These are phyloP conservation scores for Schoenoplectus tabernaemontani DNA, from an alignment of 202 grass and related monocot genomes.

Conservation along the genomic window DNA sequence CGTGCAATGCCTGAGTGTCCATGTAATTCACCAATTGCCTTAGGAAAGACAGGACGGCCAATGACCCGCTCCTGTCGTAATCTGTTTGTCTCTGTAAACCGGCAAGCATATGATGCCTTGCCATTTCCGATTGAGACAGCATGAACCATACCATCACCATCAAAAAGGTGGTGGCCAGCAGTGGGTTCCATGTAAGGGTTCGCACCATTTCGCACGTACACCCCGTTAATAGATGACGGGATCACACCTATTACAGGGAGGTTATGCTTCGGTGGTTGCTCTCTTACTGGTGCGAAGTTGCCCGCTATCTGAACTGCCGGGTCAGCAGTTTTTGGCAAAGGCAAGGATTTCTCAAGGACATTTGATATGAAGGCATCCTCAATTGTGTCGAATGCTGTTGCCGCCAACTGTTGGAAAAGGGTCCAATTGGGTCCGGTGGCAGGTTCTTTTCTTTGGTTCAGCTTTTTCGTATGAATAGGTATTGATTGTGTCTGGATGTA, in stretches of 20 bases:
- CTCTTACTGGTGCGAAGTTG: constrained; percentile 62
- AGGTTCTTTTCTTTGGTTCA: background rate
- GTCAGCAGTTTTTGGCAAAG: constrained; percentile 43
- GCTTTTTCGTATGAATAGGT: background rate
- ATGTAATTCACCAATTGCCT: constrained; percentile 89
- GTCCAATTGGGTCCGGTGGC: constrained; percentile 3
- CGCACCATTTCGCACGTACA: constrained; percentile 81
- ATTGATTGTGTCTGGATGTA: constrained; percentile 2
- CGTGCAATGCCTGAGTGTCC: constrained; percentile 68
- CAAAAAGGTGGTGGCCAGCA: constrained; percentile 77
- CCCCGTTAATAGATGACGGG: constrained; percentile 56
- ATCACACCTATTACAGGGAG: constrained; percentile 42
- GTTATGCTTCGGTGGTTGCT: constrained; percentile 26
- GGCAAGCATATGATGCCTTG: constrained; percentile 60
- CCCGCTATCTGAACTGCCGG: constrained; percentile 64
- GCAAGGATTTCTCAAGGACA: constrained; percentile 41
- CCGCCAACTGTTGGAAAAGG: constrained; percentile 50
- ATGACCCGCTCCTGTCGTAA: constrained; percentile 42
- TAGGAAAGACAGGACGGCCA: constrained; percentile 46
- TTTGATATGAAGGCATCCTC: constrained; percentile 39
- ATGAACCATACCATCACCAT: constrained; percentile 93
- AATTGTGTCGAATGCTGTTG: constrained; percentile 41
- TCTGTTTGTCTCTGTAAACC: constrained; percentile 52
- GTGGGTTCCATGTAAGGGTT: constrained; percentile 52
- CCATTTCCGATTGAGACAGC: constrained; percentile 46